Conservation (phyloP, 2,329 filamentous ascomycete species). For the Calonectria naviculata region DNA sequence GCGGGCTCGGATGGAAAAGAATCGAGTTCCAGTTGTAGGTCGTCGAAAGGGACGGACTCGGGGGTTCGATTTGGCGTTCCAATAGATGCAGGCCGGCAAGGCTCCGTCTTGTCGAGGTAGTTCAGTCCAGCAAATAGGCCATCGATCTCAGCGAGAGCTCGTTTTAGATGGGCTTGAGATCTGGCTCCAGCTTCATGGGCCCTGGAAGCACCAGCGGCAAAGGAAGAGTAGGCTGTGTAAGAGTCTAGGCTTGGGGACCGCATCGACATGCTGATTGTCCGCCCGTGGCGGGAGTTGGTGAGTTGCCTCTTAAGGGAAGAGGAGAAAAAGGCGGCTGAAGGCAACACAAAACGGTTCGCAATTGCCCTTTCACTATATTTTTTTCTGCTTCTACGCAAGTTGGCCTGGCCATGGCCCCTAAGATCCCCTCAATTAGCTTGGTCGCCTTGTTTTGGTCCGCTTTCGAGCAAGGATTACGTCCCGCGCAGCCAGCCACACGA, state of each 20-base stretch:
- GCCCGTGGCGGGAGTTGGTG: not conserved
- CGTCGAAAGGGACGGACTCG: not conserved
- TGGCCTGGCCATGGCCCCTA: not conserved
- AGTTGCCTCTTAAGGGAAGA: not conserved
- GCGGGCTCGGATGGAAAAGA: not conserved
- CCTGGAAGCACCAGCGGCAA: not conserved
- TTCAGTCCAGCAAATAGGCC: slow-evolving; percentile 27
- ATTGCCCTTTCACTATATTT: not conserved
- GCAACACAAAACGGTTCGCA: not conserved
- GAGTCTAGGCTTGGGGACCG: not conserved
- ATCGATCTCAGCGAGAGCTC: slow-evolving; percentile 22
- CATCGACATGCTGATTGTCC: not conserved
- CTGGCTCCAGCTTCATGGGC: not conserved
- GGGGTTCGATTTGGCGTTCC: not conserved
- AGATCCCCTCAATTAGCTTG: not conserved
- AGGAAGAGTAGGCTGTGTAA: not conserved
- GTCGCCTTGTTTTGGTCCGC: not conserved
- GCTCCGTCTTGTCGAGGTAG: slow-evolving; percentile 15
- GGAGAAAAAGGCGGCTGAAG: not conserved
- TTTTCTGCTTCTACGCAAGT: too few species aligned
- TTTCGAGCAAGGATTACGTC: not conserved
- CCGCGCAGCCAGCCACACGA: not conserved
- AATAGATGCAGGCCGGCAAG: not conserved
- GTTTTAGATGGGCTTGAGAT: slow-evolving; percentile 6
- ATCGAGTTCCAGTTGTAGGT: slow-evolving; percentile 3